Evolutionary conservation across 2,329 filamentous ascomycete species (phyloP), one percentile per base, ranked within the genome.

Genomic region (Fusarium sacchari): DNA sequence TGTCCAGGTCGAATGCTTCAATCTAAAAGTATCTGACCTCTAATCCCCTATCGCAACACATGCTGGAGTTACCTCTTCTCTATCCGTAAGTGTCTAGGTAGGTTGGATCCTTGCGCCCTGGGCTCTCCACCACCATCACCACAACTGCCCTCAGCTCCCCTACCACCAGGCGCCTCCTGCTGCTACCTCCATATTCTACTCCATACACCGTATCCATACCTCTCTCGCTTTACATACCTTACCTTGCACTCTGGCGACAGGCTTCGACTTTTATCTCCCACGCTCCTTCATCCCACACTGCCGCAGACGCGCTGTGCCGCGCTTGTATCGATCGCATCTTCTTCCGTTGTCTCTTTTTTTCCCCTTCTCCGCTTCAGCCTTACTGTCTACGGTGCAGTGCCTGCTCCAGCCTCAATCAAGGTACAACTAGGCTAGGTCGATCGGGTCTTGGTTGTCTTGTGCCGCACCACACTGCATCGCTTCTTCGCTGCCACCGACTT

Each of bases 211-310:
- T 64, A 64, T 61, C 76, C 67, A 69, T 72, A 73, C 76, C 61
- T 77, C 60, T 58, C 69, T 57, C 60, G 58, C 65, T 57, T 44
- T 55, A 60, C 49, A 58, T 52, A 64, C 49, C 47, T 50, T 50
- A 49, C 67, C 42, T 64, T 64, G 59, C 36, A 68, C 70, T 74
- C 63, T 74, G 72, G 77, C 76, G 74, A 77, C 76, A 67, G 77
- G 76, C 76, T 74, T 78, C 77, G 74, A 75, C 70, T 78, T 70
- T 75, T 36, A 59, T 76, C 70, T 77, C 70, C 64, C 71, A 78
- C 77, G 75, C 77, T 78, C 76, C 74, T 78, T 78, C 77, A 71
- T 66, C 66, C 64, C 49, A 70, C 75, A 66, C 65, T 56, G 65
- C 59, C 74, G 69, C 67, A 72, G 64, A 75, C 73, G 76, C 76